Conservation (phyloP, 306 rosid species). For the Cicer yamashitae region DNA sequence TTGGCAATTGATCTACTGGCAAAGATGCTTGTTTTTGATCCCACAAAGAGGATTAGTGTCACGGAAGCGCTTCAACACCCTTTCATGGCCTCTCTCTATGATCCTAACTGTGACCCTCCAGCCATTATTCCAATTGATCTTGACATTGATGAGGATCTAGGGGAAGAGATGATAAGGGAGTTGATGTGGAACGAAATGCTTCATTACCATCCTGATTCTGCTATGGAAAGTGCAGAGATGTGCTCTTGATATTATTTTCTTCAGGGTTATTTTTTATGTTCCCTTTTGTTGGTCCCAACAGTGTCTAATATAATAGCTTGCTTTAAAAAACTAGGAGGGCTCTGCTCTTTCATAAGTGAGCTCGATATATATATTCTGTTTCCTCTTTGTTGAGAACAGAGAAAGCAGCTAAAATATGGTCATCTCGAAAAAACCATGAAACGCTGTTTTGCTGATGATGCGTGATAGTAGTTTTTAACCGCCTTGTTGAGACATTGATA, state of each 20-base stretch:
- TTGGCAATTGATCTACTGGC: constrained; percentile 82
- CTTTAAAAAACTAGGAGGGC: constrained; percentile 50
- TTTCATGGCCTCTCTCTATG: constrained; percentile 82
- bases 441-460: constrained; percentile 46
- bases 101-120: constrained; percentile 73
- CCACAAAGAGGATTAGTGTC: constrained; percentile 90
- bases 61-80: constrained; percentile 94
- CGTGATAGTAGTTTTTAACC: constrained; percentile 44
- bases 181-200: constrained; percentile 95
- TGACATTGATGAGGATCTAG: constrained; percentile 86
- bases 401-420: constrained; percentile 35
- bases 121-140: constrained; percentile 90
- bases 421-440: constrained; percentile 49
- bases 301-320: constrained; percentile 51
- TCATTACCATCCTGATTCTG: constrained; percentile 84
- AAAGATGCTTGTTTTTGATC: constrained; percentile 95
- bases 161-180: constrained; percentile 95
- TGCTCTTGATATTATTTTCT: constrained; percentile 45
- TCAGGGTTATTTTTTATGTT: constrained; percentile 24
- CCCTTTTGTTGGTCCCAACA: constrained; percentile 35
- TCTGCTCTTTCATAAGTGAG: constrained; percentile 37
- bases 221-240: constrained; percentile 47
- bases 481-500: constrained; percentile 42
- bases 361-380: constrained; percentile 38
- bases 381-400: constrained; percentile 45